Base-by-base conservation (phyloP, 768 basidiomycete species). In the Calocybe indica region DNA sequence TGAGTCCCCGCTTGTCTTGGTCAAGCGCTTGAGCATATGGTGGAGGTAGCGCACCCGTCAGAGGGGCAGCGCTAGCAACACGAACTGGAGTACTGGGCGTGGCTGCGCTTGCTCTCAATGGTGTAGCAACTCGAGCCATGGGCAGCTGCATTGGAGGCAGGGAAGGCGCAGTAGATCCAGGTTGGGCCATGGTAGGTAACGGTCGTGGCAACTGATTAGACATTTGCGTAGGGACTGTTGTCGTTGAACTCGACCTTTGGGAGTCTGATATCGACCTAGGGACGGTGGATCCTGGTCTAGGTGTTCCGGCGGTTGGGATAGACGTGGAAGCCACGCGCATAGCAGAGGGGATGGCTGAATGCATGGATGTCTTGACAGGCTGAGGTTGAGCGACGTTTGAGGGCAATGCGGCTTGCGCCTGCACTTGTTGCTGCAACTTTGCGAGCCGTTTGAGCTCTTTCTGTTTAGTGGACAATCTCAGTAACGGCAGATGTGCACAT, bases 361-460 rank as follows among this genome's bases (percentile, higher is more conserved):
- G 62, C 51, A 61, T 48, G 40, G 68, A 63, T 11, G 62, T 61
- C 12, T 63, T 62, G 13, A 65, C 59, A 15, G 65, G 64, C 52
- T 62, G 65, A 32, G 63, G 60, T 31, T 62, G 61, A 11, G 55
- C 60, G 33, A 61, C 37, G 30, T 57, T 37, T 9, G 52, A 44
- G 28, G 50, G 49, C 36, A 61, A 32, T 12, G 61, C 49, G 15
- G 66, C 55, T 50, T 37, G 11, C 36, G 22, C 12, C 22, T 8
- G 12, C n/a, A 15, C 40, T 41, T 70, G 68, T 22, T 67, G 69
- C 46, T 76, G 73, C 10, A 77, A 69, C 57, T 84, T 85, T 48
- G 79, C 82, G 32, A 83, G 74, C 43, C 78, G 79, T 67, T 80
- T 86, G 55, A 79, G 71, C 63, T 88, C 86, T 69, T 86, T 88